phyloP scores from a whole-genome alignment of 2,329 filamentous ascomycete genomes.

The Penicillium sp. region DNA sequence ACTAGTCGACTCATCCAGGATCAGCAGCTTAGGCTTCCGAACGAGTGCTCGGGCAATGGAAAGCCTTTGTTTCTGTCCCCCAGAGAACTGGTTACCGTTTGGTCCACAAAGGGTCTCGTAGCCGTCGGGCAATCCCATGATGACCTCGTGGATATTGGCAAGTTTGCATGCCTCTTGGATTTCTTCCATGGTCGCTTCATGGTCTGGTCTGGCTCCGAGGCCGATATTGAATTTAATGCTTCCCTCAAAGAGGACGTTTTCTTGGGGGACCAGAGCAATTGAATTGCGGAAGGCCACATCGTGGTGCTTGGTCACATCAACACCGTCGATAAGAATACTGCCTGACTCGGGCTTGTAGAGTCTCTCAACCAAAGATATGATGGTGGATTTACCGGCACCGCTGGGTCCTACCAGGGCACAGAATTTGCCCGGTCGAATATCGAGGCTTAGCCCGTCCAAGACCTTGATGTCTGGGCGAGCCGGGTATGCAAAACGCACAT shows the following conservation, averaged over 20 bases:
- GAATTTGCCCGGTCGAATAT: constrained; percentile 47
- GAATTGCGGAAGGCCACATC: constrained; percentile 45
- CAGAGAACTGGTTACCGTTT: constrained; percentile 54
- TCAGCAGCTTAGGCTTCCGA: constrained; percentile 55
- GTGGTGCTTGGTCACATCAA: constrained; percentile 46
- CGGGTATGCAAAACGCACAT: constrained; percentile 68
- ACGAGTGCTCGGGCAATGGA: constrained; percentile 61
- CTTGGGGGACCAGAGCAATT: constrained; percentile 51
- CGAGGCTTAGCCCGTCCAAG: constrained; percentile 58
- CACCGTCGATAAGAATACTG: constrained; percentile 54
- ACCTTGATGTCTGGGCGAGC: constrained; percentile 62
- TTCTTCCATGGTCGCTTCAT: constrained; percentile 59
- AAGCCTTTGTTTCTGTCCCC: constrained; percentile 61
- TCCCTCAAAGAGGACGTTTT: constrained; percentile 51
- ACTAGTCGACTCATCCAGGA: constrained; percentile 64
- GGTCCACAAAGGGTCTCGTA: constrained; percentile 57
- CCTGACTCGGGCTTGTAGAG: constrained; percentile 57
- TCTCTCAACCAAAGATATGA: constrained; percentile 58
- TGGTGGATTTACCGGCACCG: constrained; percentile 68
- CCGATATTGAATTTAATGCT: constrained; percentile 51
- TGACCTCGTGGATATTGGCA: constrained; percentile 71
- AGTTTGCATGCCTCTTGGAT: constrained; percentile 67
- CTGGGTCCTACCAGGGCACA: constrained; percentile 65
- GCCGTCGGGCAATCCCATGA: constrained; percentile 62
- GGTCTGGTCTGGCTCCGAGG: constrained; percentile 53